Evolutionary conservation across 75 land plant genomes (phyloP).

Genomic region (Picea glauca): DNA sequence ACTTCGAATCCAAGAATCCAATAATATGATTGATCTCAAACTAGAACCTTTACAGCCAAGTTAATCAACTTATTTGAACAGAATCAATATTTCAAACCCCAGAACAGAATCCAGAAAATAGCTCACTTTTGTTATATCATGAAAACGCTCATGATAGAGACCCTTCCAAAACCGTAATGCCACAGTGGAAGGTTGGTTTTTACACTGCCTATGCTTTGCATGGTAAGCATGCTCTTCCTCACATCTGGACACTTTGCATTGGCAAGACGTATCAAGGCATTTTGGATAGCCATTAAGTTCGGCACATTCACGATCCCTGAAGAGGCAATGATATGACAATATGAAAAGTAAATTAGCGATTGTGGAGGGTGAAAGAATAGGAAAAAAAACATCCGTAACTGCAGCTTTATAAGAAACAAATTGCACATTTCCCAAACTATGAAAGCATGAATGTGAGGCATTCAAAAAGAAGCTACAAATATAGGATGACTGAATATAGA

Average conservation of each 20-base stretch:
- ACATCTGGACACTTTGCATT: conserved; percentile 7
- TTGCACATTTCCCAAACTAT: neutral
- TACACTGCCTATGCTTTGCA: neutral
- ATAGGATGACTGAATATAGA: neutral
- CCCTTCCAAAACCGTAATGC: conserved; percentile 13
- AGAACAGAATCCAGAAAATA: neutral
- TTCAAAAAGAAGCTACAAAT: neutral
- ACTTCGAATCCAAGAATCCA: too few species aligned
- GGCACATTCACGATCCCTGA: neutral
- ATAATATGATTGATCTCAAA: too few species aligned
- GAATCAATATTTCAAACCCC: neutral
- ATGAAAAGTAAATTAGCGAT: neutral
- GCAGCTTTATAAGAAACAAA: neutral
- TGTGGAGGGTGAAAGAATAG: neutral
- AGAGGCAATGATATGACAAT: neutral
- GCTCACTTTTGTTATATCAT: conserved; percentile 9
- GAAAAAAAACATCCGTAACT: neutral
- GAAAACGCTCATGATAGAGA: conserved; percentile 7
- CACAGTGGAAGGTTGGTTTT: conserved; percentile 2
- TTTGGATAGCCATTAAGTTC: conserved; percentile 2
- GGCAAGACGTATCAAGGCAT: conserved; percentile 2
- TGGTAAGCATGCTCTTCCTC: neutral
- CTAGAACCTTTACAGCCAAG: too few species aligned
- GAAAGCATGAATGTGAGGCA: neutral
- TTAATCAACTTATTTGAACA: too few species aligned